Conservation (phyloP, 1,284 basidiomycete species). For the Sanghuangporus sanghuang region DNA sequence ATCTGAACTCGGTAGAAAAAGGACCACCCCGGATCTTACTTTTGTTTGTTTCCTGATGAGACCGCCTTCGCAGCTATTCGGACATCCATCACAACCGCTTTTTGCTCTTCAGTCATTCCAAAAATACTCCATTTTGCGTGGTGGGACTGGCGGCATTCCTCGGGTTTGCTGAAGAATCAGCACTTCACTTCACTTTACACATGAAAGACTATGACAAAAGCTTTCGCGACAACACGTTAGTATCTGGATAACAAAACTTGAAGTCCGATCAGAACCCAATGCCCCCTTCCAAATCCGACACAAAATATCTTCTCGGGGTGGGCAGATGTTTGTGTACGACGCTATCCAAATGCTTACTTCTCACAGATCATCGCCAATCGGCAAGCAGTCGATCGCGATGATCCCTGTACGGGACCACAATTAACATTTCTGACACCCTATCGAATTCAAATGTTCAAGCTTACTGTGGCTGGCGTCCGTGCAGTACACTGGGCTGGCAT, state of each 20-base stretch:
- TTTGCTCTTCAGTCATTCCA: not conserved
- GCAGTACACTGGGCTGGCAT: slow-evolving; percentile 10
- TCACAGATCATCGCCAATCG: slow-evolving; percentile 2
- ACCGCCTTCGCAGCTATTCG: not conserved
- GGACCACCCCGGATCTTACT: not conserved
- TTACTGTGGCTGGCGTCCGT: slow-evolving; percentile 5
- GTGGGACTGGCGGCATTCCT: not conserved
- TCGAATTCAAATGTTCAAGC: not conserved
- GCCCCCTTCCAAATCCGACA: too few relatives aligned
- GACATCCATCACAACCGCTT: not conserved
- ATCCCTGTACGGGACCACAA: not conserved
- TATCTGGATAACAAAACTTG: too few relatives aligned
- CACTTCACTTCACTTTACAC: not conserved
- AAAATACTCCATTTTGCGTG: not conserved
- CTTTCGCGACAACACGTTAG: too few relatives aligned
- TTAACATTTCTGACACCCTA: not conserved
- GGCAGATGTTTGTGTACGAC: too few relatives aligned
- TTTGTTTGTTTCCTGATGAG: not conserved
- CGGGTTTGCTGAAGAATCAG: not conserved
- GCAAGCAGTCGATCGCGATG: slow-evolving; percentile 11
- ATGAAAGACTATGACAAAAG: too few relatives aligned
- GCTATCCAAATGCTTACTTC: not conserved
- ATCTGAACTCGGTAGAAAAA: not conserved
- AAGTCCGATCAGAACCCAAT: too few relatives aligned
- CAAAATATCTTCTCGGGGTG: too few relatives aligned